Base-by-base conservation (phyloP, 129 eudicot genomes). In the Flaveria ramosissima region DNA sequence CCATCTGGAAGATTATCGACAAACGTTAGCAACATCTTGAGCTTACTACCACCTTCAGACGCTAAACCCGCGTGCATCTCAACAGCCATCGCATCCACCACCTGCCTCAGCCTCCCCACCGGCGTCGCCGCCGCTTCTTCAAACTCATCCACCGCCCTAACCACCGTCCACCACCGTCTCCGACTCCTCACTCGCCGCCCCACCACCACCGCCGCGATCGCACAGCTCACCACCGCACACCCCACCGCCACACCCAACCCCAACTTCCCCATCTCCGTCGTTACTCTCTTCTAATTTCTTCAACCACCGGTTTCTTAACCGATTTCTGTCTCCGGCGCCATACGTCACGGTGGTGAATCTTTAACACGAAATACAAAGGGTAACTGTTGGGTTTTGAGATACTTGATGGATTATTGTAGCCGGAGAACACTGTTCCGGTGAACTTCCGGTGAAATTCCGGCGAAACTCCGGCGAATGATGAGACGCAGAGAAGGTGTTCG, bases 1-100 rank as follows among this genome's bases (percentile, higher is more conserved):
- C 98, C 97, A 79, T 73, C 84, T 23, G 98, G 98, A 9, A 93
- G 96, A 46, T 88, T 80, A 64, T 90, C 88, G 47, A 93, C 90
- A 72, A 85, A 90, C 24, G 98, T 93, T 78, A 88, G 96, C 20
- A 93, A 87, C 98, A 93, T 93, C 92, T 86, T 88, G 59, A 93
- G 97, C 83, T 93, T 93, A 68, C 92, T 86, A 3, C 98, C 98
- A 51, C 98, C 98, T 81, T 93, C 97, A 63, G 96, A 90, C 13
- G 97, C 98, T 36, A 93, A 81, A 3, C 98, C 98, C 7, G 98
- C 98, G 78, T 93, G 98, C 98, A 93, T 93, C 86, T 93, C 98
- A 46, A 93, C 98, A 36, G 96, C 98, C 98, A 93, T 88, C 10
- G 98, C 98, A 78, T 93, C 98, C 9, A 93, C 98, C 59, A 93